phyloP scores from a whole-genome alignment of 495 filamentous ascomycete species.

The Penicillium pancosmium region DNA sequence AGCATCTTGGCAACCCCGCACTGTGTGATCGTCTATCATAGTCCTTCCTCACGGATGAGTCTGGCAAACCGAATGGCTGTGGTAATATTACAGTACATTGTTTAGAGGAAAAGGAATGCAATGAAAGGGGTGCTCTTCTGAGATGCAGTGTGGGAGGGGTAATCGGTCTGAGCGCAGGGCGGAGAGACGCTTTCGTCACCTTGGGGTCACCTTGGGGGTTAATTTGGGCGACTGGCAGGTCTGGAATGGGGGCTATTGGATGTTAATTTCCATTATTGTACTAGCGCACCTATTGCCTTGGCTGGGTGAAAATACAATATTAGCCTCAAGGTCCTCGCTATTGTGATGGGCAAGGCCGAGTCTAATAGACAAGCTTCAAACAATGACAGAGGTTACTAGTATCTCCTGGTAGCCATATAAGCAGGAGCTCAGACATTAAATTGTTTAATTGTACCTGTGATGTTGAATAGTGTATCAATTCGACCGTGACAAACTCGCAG shows the following conservation, averaged over 20 bases:
- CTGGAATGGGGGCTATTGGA: not conserved
- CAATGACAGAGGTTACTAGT: too few relatives aligned
- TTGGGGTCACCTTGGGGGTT: not conserved
- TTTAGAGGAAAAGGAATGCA: not conserved
- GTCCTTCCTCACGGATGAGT: not conserved
- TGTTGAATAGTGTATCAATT: too few relatives aligned
- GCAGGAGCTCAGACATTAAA: too few relatives aligned
- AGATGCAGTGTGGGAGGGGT: slow-evolving; percentile 1
- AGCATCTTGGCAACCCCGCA: slow-evolving; percentile 4
- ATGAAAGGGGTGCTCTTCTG: not conserved
- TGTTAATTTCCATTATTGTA: not conserved
- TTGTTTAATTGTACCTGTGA: too few relatives aligned
- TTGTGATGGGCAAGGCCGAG: too few relatives aligned
- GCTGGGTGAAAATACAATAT: too few relatives aligned
- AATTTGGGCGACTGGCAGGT: not conserved
- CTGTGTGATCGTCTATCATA: not conserved
- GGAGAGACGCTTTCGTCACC: slow-evolving; percentile 1
- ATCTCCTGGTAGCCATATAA: too few relatives aligned
- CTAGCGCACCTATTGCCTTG: too few relatives aligned
- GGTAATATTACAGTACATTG: not conserved
- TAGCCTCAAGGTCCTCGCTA: too few relatives aligned
- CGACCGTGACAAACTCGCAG: too few relatives aligned
- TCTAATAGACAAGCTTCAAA: too few relatives aligned
- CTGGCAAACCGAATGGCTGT: not conserved
- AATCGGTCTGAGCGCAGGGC: slow-evolving; percentile 5